phyloP scores from a whole-genome alignment of 1,284 basidiomycete genomes.

The Pisolithus thermaeus region DNA sequence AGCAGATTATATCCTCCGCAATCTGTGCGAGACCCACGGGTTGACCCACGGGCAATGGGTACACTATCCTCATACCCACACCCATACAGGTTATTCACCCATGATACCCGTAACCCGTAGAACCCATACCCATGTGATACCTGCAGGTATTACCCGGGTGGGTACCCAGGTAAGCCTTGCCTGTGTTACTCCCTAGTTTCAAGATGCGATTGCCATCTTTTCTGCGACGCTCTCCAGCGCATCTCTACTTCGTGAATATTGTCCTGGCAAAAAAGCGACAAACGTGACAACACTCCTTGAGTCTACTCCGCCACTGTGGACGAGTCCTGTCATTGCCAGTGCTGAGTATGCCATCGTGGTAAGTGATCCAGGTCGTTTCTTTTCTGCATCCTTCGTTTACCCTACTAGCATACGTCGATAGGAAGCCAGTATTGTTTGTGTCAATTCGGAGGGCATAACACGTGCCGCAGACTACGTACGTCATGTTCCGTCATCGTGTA shows the following conservation, averaged over 20 bases:
- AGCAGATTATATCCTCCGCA: no score
- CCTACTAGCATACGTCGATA: constrained; percentile 22
- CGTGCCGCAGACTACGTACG: constrained; percentile 57
- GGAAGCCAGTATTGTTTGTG: constrained; percentile 52
- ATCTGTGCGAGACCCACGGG: no score
- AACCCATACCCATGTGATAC: no score
- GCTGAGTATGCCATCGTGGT: constrained; percentile 50
- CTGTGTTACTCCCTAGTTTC: not conserved
- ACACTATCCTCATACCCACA: no score
- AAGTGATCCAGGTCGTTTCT: constrained; percentile 9
- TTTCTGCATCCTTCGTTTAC: not conserved
- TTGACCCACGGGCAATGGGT: no score
- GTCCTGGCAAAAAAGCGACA: not conserved
- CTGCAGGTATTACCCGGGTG: no score
- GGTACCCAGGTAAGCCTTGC: no score
- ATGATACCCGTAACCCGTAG: no score
- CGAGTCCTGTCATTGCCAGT: constrained; percentile 47
- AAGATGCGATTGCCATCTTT: constrained; percentile 12
- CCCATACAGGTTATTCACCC: no score
- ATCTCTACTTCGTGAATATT: not conserved
- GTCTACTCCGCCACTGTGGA: not conserved
- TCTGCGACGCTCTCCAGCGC: constrained; percentile 6
- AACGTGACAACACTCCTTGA: not conserved
- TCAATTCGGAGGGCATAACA: constrained; percentile 53
- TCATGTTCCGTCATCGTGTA: constrained; percentile 4